Percentiles rank a stretch among this genome's conserved stretches.
Evolutionary conservation across 371 early-diverging fungal genomes (phyloP).

Genomic region (Apophysomyces ossiformis): DNA sequence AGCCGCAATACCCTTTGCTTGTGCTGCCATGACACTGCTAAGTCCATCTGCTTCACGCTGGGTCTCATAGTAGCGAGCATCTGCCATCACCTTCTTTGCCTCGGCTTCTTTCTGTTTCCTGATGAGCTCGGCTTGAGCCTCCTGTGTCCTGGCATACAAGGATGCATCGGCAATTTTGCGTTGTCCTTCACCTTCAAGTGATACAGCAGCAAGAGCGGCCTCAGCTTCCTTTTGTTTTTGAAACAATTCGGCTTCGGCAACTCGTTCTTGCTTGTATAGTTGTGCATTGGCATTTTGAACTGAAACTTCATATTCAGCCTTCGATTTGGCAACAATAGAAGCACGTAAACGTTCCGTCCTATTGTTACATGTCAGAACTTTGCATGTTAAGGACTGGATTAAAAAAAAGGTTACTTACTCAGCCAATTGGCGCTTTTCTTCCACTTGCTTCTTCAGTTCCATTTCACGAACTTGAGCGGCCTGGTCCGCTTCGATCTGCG

Average conservation of each 20-base stretch:
- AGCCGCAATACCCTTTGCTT: slow-evolving; percentile 39
- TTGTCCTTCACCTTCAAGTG: slow-evolving; percentile 7
- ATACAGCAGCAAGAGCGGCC: slow-evolving; percentile 20
- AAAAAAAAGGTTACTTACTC: slow-evolving; percentile 16
- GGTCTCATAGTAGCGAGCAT: slow-evolving; percentile 31
- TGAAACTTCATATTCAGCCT: slow-evolving; percentile 50
- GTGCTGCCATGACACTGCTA: slow-evolving; percentile 33
- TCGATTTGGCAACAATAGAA: slow-evolving; percentile 42
- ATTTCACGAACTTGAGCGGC: slow-evolving; percentile 38
- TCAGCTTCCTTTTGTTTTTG: slow-evolving; percentile 39
- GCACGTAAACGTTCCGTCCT: slow-evolving; percentile 47
- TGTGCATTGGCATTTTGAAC: slow-evolving; percentile 44
- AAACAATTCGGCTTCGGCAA: slow-evolving; percentile 19
- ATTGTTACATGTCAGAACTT: background rate
- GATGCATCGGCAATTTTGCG: background rate
- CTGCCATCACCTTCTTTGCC: slow-evolving; percentile 33
- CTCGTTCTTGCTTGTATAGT: slow-evolving; percentile 33
- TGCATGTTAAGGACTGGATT: background rate
- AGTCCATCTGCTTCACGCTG: slow-evolving; percentile 40
- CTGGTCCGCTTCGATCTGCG: slow-evolving; percentile 54
- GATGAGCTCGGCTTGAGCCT: slow-evolving; percentile 6
- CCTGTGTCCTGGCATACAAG: background rate
- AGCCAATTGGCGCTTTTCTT: slow-evolving; percentile 39
- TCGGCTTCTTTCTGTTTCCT: slow-evolving; percentile 27
- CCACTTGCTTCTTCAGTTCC: slow-evolving; percentile 48